Percentiles rank a stretch among this genome's conserved stretches.
phyloP scores from a whole-genome alignment of 192 early-diverging fungal genomes.

The Coemansia sp. region DNA sequence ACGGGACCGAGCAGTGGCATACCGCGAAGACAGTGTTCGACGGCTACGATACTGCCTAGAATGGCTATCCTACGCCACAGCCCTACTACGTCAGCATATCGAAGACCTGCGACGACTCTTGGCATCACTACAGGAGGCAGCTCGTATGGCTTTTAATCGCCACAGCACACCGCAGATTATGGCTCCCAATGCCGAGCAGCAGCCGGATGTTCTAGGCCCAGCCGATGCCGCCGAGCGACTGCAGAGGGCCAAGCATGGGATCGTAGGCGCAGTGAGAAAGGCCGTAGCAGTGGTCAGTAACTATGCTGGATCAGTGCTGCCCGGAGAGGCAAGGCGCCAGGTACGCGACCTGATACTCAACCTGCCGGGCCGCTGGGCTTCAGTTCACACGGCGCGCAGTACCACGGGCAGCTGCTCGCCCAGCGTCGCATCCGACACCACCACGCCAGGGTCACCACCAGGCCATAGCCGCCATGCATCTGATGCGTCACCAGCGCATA shows the following conservation, averaged over 20 bases:
- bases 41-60: slow-evolving; percentile 85
- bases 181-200: too few relatives aligned
- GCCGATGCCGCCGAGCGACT: slow-evolving; percentile 47
- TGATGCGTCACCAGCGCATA: slow-evolving; percentile 8
- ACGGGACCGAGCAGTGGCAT: slow-evolving; percentile 63
- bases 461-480: not conserved
- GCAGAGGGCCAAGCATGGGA: slow-evolving; percentile 70
- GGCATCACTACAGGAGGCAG: slow-evolving; percentile 31
- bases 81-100: slow-evolving; percentile 71
- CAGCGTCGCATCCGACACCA: slow-evolving; percentile 9
- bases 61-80: slow-evolving; percentile 84
- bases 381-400: slow-evolving; percentile 22
- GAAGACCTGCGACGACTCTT: slow-evolving; percentile 60
- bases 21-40: slow-evolving; percentile 86
- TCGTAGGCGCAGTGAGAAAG: slow-evolving; percentile 77
- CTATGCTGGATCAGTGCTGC: slow-evolving; percentile 82
- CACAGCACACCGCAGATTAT: not conserved
- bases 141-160: slow-evolving; percentile 1
- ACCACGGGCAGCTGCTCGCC: slow-evolving; percentile 12
- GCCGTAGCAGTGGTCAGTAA: slow-evolving; percentile 85
- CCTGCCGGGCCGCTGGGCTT: slow-evolving; percentile 71
- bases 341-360: slow-evolving; percentile 83
- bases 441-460: slow-evolving; percentile 3
- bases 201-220: not conserved
- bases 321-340: slow-evolving; percentile 72